These are phyloP conservation scores for Aleurites moluccanus DNA, from an alignment of 441 rosid genomes.

Conservation along the genomic window DNA sequence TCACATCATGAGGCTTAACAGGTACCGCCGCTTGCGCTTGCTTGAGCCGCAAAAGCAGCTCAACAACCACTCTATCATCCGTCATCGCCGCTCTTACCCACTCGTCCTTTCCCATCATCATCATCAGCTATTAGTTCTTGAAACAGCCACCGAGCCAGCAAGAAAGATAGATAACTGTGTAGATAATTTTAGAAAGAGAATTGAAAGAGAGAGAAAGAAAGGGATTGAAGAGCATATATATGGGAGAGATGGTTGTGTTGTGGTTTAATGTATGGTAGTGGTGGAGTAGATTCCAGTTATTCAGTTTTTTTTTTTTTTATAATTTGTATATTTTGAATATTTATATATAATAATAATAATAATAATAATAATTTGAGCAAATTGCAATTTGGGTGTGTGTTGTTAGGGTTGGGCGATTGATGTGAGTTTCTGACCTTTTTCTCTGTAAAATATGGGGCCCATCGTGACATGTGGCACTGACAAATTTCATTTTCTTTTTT, in stretches of 20 bases:
- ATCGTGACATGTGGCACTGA: neutral
- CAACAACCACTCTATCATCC: constrained; percentile 71
- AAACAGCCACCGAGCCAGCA: neutral
- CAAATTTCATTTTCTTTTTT: neutral
- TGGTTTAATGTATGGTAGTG: constrained; percentile 12
- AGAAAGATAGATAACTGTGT: neutral
- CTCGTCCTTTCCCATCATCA: constrained; percentile 45
- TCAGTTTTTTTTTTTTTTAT: constrained; percentile 16
- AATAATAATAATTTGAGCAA: neutral
- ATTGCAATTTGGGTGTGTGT: neutral
- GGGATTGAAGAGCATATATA: constrained; percentile 14
- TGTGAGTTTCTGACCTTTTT: neutral
- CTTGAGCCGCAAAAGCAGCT: constrained; percentile 68
- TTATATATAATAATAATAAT: too few relatives aligned
- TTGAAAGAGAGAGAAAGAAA: neutral
- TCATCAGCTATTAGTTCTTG: constrained; percentile 21
- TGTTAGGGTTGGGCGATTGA: neutral
- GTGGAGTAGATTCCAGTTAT: constrained; percentile 39
- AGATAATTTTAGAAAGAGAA: neutral
- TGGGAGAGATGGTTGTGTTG: constrained; percentile 15
- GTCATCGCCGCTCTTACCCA: constrained; percentile 82
- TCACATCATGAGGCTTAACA: constrained; percentile 20
- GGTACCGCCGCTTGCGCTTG: constrained; percentile 39
- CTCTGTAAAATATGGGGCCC: neutral
- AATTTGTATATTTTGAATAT: neutral